Percentiles rank a stretch among this genome's conserved stretches.
Evolutionary conservation across 371 early-diverging fungal species (phyloP).

Genomic region (Syncephalastrum racemosum): DNA sequence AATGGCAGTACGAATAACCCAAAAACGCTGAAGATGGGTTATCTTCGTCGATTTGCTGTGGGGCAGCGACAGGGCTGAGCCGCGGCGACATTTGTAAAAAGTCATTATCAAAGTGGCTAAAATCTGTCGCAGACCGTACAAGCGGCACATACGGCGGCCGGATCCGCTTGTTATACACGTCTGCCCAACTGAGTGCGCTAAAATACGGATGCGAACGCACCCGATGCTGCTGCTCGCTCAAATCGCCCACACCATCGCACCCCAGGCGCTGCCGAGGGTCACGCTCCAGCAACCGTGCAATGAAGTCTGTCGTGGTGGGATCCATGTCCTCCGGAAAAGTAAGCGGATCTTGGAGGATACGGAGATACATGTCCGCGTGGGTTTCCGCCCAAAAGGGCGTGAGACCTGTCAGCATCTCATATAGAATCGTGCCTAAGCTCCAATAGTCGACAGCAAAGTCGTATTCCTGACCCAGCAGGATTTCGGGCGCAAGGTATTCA

Average conservation of each 20-base stretch:
- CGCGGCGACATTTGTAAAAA: slow-evolving; percentile 57
- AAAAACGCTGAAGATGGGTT: no score
- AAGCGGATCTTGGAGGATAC: slow-evolving; percentile 71
- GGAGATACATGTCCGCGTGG: slow-evolving; percentile 72
- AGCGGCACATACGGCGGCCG: slow-evolving; percentile 59
- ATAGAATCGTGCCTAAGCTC: slow-evolving; percentile 93
- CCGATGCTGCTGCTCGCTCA: slow-evolving; percentile 63
- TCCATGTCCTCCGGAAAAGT: slow-evolving; percentile 68
- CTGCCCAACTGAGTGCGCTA: slow-evolving; percentile 63
- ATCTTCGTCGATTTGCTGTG: not conserved
- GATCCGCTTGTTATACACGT: slow-evolving; percentile 57
- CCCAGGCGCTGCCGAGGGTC: slow-evolving; percentile 67
- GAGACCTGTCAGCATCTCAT: slow-evolving; percentile 75
- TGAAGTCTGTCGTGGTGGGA: slow-evolving; percentile 52
- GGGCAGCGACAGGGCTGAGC: slow-evolving; percentile 2
- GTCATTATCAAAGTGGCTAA: slow-evolving; percentile 64
- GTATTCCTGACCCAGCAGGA: slow-evolving; percentile 77
- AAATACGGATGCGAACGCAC: slow-evolving; percentile 74
- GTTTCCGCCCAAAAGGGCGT: slow-evolving; percentile 83
- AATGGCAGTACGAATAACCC: no score
- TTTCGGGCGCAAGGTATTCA: slow-evolving; percentile 91
- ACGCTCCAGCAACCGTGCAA: slow-evolving; percentile 64
- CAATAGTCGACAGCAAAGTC: slow-evolving; percentile 94
- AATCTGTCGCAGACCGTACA: slow-evolving; percentile 51
- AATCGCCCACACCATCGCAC: slow-evolving; percentile 60